These are phyloP conservation scores for Alternaria ethzedia DNA, from an alignment of 2,329 filamentous ascomycete genomes.

Conservation along the genomic window DNA sequence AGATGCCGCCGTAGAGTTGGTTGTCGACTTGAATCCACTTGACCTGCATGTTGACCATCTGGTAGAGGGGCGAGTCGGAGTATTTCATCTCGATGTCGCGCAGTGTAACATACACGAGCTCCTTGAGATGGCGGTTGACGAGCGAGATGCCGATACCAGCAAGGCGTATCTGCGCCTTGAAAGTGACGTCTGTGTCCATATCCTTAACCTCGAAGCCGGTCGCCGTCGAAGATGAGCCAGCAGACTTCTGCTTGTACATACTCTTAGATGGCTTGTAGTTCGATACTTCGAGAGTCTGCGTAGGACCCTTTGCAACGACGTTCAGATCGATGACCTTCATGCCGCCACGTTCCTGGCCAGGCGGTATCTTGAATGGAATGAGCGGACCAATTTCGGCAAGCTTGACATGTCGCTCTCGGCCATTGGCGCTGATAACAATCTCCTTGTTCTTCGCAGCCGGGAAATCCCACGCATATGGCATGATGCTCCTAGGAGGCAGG, in stretches of 20 bases:
- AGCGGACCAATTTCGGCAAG: conserved; percentile 95
- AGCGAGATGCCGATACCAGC: conserved; percentile 92
- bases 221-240: conserved; percentile 63
- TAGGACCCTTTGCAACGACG: conserved; percentile 92
- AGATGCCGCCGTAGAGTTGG: conserved; percentile 96
- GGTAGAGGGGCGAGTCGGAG: conserved; percentile 90
- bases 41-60: conserved; percentile 86
- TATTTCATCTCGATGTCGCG: conserved; percentile 90
- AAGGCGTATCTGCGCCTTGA: conserved; percentile 86
- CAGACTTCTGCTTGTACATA: conserved; percentile 75
- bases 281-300: conserved; percentile 89
- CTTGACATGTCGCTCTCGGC: conserved; percentile 88
- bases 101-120: conserved; percentile 92
- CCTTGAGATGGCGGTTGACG: conserved; percentile 88
- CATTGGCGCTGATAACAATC: conserved; percentile 78
- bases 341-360: conserved; percentile 64
- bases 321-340: conserved; percentile 96
- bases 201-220: conserved; percentile 93
- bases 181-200: conserved; percentile 83
- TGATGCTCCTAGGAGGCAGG: conserved; percentile 91
- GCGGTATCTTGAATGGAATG: conserved; percentile 87
- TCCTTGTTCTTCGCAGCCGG: conserved; percentile 97
- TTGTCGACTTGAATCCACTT: conserved; percentile 99
- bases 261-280: conserved; percentile 95
- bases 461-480: conserved; percentile 99